Base-by-base conservation (phyloP, 2,329 filamentous ascomycete species). In the Cladophialophora chaetospira region DNA sequence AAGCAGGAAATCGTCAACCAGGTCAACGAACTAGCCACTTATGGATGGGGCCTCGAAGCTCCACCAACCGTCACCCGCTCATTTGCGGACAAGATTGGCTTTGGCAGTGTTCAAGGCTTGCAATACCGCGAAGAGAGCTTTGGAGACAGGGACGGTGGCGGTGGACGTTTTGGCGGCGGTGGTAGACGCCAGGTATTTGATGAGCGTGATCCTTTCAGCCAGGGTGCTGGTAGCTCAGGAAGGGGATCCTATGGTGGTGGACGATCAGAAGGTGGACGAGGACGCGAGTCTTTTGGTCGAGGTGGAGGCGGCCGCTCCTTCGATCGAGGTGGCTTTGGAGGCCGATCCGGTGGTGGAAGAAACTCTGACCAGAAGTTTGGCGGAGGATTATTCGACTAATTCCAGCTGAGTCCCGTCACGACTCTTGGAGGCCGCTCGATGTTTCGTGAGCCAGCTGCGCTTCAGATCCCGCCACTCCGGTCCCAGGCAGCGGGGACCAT, bases 41-140 rank as follows among this genome's bases (percentile, higher is more conserved):
- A 76, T 58, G 78, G 78, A 5, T 81, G 77, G 73, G 75, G 76
- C 4, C 71, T 81, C 66, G 58, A 70, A 3, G 62, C 67, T 21
- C 72, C 76, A 11, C 79, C 79, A 4, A 23, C 45, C 1, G 51
- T 75, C 11, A 53, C 50, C 17, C 47, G 51, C 3, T 45, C 28
- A 4, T 42, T 70, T 21, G 67, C 66, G 6, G 28, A 53, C 5
- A 72, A 68, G 60, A 55, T 73, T 19, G 70, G 72, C 9, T 63
- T 73, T 10, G 28, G 29, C 2, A 43, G 63, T 9, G 45, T 69
- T 8, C 46, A 57, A 17, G 70, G 69, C 36, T 44, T 74, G 35
- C 66, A 64, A 5, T 48, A 49, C 40, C 33, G 57, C 33, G 59
- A 52, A 40, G 40, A 54, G 11, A 40, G 56, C 56, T 29, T 36